Evolutionary conservation across 2,329 filamentous ascomycete species (phyloP).

Genomic region (Exophiala alcalophila): DNA sequence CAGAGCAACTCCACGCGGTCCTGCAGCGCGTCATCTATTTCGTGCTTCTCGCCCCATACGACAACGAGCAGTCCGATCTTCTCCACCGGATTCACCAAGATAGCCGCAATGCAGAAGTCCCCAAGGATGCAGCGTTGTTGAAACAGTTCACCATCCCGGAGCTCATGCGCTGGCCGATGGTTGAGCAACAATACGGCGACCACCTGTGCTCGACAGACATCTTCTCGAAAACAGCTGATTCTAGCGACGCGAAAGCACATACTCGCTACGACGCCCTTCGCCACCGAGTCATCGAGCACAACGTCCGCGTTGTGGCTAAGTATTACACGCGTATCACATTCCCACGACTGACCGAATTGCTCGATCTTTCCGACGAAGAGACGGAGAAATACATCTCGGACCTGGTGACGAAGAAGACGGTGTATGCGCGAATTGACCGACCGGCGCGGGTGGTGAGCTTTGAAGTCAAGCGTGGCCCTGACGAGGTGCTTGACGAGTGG

Average conservation of each 20-base stretch:
- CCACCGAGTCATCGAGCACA: constrained; percentile 98
- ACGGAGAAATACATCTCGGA: constrained; percentile 99
- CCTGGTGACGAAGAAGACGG: constrained; percentile 93
- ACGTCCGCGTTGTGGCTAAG: constrained; percentile 93
- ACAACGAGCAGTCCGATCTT: constrained; percentile 97
- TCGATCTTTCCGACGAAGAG: constrained; percentile 91
- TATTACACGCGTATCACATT: constrained; percentile 98
- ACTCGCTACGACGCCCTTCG: constrained; percentile 90
- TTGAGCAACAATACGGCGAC: constrained; percentile 81
- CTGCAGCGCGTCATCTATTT: constrained; percentile 97
- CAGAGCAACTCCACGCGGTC: constrained; percentile 77
- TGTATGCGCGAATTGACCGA: constrained; percentile 95
- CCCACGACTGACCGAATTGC: constrained; percentile 80
- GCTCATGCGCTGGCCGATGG: constrained; percentile 96
- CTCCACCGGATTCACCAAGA: constrained; percentile 90
- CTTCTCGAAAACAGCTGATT: constrained; percentile 66
- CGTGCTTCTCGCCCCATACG: constrained; percentile 90
- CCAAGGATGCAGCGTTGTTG: constrained; percentile 78
- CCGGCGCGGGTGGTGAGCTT: constrained; percentile 91
- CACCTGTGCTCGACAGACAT: constrained; percentile 88
- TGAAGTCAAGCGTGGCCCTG: constrained; percentile 88
- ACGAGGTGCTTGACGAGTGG: constrained; percentile 98
- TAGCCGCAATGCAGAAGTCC: constrained; percentile 71
- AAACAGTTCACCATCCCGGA: constrained; percentile 94
- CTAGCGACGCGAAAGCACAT: constrained; percentile 74